Evolutionary conservation across 306 rosid genomes (phyloP), one percentile per base, ranked within the genome.

Genomic region (Neltuma alba): DNA sequence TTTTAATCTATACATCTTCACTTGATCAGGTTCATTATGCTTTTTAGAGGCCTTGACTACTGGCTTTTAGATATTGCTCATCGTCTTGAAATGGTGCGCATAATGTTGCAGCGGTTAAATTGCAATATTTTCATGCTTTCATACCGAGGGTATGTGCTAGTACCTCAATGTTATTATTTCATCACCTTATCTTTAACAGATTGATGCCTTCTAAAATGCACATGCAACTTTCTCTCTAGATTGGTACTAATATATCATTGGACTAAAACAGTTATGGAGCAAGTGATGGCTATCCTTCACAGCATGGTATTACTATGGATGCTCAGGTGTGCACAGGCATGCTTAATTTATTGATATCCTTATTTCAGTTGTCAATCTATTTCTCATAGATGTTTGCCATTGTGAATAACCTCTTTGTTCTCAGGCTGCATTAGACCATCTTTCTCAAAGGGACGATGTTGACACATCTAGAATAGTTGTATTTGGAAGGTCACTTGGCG

Each of bases 401-500:
- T 63, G 38, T 83, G 48, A 45, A 50, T 76, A 68, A 48, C 71
- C 38, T 84, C 36, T 52, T 77, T 45, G 48, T 75, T 82, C 66
- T 67, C 83, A 96, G 98, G 97, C 94, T 85, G 99, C 99, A 38
- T 85, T 96, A 91, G 97, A 96, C 75, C 97, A 96, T 90, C 99
- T 96, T 82, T 89, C 88, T 77, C 97, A 91, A 86, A 88, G 98
- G 84, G 79, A 90, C 83, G 99, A 96, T 86, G 91, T 96, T 68
- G 99, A 96, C 82, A 83, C 96, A 21, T 88, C 98, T 72, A 88
- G 93, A 86, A 93, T 96, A 80, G 75, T 96, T 88, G 94, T 96
- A 63, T 96, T 93, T 74, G 99, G 99, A 85, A 88, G 99, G 87
- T 93, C 99, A 65, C 99, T 96, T 68, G 99, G 99, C 37, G 99